Base-by-base conservation (phyloP, 148 eudicot genomes). In the Drosera capensis region DNA sequence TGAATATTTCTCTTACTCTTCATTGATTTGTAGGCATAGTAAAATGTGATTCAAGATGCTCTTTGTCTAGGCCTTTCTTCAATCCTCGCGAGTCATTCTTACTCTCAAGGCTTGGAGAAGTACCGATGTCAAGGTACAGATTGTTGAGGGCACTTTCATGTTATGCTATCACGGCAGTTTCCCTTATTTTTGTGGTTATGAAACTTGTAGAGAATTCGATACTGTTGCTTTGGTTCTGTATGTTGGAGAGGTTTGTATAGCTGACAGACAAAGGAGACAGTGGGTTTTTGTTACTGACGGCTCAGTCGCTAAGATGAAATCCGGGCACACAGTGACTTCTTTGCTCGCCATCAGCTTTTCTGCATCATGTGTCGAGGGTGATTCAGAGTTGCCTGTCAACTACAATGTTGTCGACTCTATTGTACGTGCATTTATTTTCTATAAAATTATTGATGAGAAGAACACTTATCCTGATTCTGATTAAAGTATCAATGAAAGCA, bases 281-380 rank as follows among this genome's bases (percentile, higher is more conserved):
- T 84, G 97, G 97, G 80, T 78, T 55, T 88, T 88, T 71, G 86
- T 80, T 49, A 72, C 97, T 5, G 94, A 88, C 62, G 83, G 87
- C 57, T 75, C 92, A 36, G 25, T 57, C 30, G 46, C 69, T 23
- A 56, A 63, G 49, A 53, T 52, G 51, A 49, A 53, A 56, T 35
- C 62, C 5, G 58, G 55, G 13, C 73, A 54, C 54, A 51, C 68
- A 43, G 26, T 60, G 31, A 55, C 58, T 45, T 44, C 72, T 34
- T 60, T 88, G 63, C 71, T 88, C 58, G 97, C 97, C 47, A 80
- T 88, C 53, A 71, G 75, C 68, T 88, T 88, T 65, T 55, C 59
- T 28, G 64, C 78, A 29, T 75, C 86, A 7, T 54, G 56, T 58
- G 45, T 37, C 16, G 78, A 68, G 42, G 60, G 54, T 29, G 79